Evolutionary conservation across 2,329 filamentous ascomycete genomes (phyloP), one percentile per base, ranked within the genome.

Genomic region (Pseudogymnoascus destructans): DNA sequence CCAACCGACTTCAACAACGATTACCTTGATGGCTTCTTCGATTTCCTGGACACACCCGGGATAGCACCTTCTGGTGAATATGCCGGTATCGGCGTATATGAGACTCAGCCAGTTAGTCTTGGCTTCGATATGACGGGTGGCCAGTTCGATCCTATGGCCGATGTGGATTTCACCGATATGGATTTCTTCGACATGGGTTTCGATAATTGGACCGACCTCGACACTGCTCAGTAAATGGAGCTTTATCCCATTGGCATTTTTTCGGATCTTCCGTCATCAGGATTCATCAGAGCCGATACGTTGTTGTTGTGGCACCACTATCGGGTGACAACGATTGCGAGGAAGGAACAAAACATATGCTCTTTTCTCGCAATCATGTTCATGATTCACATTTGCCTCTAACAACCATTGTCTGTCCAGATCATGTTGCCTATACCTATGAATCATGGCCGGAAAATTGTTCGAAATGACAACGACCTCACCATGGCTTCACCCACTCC

Each of bases 1-100:
- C 46, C 46, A 30, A 52, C 46, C 10, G 46, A 52, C 46, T 52
- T 52, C 25, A 17, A 23, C 46, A 30, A 52, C n/a, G 46, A 52
- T 15, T 19, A 25, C 15, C 9, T 19, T n/a, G 46, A 17, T 30
- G 25, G 25, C 8, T 30, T 30, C 7, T 17, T 30, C 46, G 4
- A 30, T 11, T 17, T 52, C n/a, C 3, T 30, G 46, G 23, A 30
- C 46, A 30, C 46, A 19, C 46, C 23, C 1, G 23, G 46, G 5
- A 7, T 52, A 5, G 46, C 25, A 19, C 9, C 46, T 13, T 19
- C n/a, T 52, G 46, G 46, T 11, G 46, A 52, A 30, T 52, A 52
- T 17, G 25, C 17, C 46, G 25, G 23, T 13, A 25, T 52, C 46
- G 25, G 25, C 25, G 46, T 52, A 17, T 52, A 52, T 19, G 46